Conservation (phyloP, 176 grass and related monocot species). For the Ampelocalamus luodianensis region DNA sequence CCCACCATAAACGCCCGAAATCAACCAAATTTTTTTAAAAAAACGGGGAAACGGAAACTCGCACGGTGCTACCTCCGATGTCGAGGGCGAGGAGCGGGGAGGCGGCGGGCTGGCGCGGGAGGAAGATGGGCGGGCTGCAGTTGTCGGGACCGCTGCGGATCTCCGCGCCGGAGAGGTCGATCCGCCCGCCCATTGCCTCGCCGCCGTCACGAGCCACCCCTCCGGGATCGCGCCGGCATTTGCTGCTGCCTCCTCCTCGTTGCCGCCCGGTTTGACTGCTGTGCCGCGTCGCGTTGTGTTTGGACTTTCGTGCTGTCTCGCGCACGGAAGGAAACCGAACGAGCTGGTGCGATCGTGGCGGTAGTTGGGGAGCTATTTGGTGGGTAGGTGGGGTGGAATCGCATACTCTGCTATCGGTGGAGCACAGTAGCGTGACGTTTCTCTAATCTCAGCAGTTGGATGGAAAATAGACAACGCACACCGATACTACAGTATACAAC, state of each 20-base stretch:
- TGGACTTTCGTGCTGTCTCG: neutral
- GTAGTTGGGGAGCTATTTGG: neutral
- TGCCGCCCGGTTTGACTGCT: neutral
- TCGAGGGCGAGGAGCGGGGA: constrained; percentile 79
- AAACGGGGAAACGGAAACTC: neutral
- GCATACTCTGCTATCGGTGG: too few species aligned
- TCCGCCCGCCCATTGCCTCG: neutral
- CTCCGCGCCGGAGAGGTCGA: constrained; percentile 79
- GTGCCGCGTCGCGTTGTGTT: neutral
- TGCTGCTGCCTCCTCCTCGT: neutral
- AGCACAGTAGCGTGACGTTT: too few species aligned
- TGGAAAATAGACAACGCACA: too few species aligned
- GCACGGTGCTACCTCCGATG: constrained; percentile 60
- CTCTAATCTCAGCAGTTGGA: too few species aligned
- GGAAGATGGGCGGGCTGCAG: constrained; percentile 74
- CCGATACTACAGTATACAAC: too few species aligned
- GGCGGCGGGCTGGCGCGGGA: constrained; percentile 72
- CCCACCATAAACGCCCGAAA: neutral
- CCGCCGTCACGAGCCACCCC: neutral
- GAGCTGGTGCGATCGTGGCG: neutral
- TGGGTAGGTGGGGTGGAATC: too few species aligned
- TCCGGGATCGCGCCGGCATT: constrained; percentile 44
- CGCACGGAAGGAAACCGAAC: neutral
- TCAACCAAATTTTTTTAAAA: neutral
- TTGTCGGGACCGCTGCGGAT: constrained; percentile 56